Conservation (phyloP, 495 filamentous ascomycete genomes). For the Penicillium ochrochloron region DNA sequence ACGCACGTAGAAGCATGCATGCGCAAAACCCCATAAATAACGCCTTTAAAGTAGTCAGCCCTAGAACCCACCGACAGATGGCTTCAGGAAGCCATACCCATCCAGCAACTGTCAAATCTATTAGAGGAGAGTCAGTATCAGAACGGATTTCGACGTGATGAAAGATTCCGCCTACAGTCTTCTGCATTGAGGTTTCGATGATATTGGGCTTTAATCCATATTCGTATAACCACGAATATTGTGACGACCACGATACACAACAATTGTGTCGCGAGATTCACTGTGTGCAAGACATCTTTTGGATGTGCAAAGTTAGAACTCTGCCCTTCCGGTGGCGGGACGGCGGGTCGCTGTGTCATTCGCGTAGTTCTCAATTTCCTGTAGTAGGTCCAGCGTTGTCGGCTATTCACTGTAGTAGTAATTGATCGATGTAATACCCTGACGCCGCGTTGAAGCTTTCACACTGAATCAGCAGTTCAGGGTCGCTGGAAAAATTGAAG, state of each 20-base stretch:
- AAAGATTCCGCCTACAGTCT: background rate
- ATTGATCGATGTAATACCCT: background rate
- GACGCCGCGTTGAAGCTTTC: background rate
- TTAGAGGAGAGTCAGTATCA: background rate
- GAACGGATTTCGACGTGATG: background rate
- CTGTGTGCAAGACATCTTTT: background rate
- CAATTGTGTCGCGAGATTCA: background rate
- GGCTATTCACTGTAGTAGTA: background rate
- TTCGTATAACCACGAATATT: background rate
- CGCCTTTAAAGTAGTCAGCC: background rate
- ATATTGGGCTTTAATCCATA: slow-evolving; percentile 3
- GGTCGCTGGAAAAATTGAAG: background rate
- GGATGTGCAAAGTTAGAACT: background rate
- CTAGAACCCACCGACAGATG: background rate
- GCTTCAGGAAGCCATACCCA: background rate
- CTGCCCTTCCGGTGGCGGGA: background rate
- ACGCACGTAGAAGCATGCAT: slow-evolving; percentile 4
- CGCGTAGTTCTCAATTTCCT: background rate
- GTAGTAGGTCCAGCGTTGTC: background rate
- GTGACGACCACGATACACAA: slow-evolving; percentile 1
- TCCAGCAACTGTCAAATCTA: slow-evolving; percentile 1
- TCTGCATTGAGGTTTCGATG: slow-evolving; percentile 1
- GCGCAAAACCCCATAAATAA: slow-evolving; percentile 1
- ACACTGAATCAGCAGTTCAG: background rate
- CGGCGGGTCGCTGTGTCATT: background rate